These are phyloP conservation scores for Rickenella mellea DNA, from an alignment of 768 basidiomycete species.

Conservation along the genomic window DNA sequence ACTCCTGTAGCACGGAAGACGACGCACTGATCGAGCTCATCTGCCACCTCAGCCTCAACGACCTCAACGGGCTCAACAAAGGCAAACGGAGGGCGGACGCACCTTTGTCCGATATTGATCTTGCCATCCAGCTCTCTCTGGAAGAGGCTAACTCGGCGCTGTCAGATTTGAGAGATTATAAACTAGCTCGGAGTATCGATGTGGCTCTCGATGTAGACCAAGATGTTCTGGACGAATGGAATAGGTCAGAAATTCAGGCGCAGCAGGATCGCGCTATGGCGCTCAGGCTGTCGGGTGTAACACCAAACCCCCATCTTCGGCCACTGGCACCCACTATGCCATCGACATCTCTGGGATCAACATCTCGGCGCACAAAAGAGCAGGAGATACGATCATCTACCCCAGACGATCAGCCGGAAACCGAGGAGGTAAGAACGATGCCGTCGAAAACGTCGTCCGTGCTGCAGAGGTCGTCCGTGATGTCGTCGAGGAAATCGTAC, in stretches of 20 bases:
- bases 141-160: conserved; percentile 23
- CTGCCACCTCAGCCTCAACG: no score
- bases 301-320: no score
- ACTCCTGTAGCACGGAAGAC: no score
- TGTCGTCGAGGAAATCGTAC: no score
- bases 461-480: conserved; percentile 7
- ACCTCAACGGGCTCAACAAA: no score
- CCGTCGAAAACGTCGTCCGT: conserved; percentile 9
- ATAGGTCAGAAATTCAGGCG: conserved; percentile 26
- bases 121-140: conserved; percentile 33
- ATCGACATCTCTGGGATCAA: no score
- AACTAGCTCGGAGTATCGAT: conserved; percentile 33
- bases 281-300: conserved; percentile 22
- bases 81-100: conserved; percentile 25
- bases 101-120: conserved; percentile 31
- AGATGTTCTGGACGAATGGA: conserved; percentile 20
- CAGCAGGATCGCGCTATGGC: conserved; percentile 34
- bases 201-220: conserved; percentile 27
- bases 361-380: no score
- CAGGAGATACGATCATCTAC: no score
- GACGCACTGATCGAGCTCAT: no score
- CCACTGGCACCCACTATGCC: no score
- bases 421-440: conserved; percentile 9
- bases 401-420: conserved; percentile 3
- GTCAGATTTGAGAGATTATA: conserved; percentile 24